These are phyloP conservation scores for Diplosphaera chodatii DNA, from an alignment of 139 green algal species.

Conservation along the genomic window DNA sequence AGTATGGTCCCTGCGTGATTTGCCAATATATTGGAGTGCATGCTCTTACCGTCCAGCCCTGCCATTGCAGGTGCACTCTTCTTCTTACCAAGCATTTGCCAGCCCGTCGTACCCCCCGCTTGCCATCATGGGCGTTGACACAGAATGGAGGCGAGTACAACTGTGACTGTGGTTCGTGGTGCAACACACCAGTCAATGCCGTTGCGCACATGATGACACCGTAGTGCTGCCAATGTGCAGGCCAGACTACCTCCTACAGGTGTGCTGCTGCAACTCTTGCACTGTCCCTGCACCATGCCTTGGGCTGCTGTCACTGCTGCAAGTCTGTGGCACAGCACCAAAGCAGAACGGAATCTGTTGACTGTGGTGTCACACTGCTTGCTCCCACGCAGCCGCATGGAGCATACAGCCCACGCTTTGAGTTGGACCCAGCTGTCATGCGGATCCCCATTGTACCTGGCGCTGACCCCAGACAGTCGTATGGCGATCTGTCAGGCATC, in stretches of 20 bases:
- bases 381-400: slow-evolving; percentile 48
- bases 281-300: no score
- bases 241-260: neutral
- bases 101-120: slow-evolving; percentile 67
- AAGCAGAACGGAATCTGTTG: no score
- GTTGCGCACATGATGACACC: no score
- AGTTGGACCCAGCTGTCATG: slow-evolving; percentile 72
- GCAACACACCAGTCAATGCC: no score
- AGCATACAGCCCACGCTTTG: slow-evolving; percentile 70
- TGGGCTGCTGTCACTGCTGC: no score
- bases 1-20: no score
- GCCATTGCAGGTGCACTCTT: slow-evolving; percentile 14
- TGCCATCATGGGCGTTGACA: slow-evolving; percentile 74
- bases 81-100: slow-evolving; percentile 51
- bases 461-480: slow-evolving; percentile 57
- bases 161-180: no score
- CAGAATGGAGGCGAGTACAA: slow-evolving; percentile 53
- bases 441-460: slow-evolving; percentile 79
- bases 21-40: no score
- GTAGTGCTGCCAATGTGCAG: neutral
- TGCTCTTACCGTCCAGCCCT: no score
- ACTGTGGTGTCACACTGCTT: no score
- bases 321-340: no score
- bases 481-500: slow-evolving; percentile 68
- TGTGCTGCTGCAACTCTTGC: no score